Conservation (phyloP, 2,329 filamentous ascomycete genomes). For the Clarireedia sp. region DNA sequence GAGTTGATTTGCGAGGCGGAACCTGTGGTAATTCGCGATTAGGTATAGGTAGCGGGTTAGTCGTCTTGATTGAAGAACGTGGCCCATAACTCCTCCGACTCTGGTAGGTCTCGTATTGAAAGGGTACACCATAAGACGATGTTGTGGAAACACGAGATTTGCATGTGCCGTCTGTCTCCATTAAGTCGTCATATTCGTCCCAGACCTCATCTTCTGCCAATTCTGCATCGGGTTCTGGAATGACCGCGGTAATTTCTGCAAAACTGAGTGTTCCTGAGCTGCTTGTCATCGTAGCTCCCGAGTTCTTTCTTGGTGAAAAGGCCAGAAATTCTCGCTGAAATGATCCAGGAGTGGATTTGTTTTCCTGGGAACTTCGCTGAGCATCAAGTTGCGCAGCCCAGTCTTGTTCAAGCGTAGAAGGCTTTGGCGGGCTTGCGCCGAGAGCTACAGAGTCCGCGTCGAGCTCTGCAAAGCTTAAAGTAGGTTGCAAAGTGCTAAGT, state of each 20-base stretch:
- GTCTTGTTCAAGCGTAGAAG: conserved; percentile 18
- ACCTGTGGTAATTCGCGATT: conserved; percentile 7
- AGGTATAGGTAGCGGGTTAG: neutral
- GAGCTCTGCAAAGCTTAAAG: conserved; percentile 24
- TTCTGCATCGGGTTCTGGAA: conserved; percentile 53
- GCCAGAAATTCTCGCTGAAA: conserved; percentile 55
- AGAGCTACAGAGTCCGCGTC: conserved; percentile 40
- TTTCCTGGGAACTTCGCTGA: conserved; percentile 19
- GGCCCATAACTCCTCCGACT: conserved; percentile 1
- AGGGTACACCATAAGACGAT: conserved; percentile 48
- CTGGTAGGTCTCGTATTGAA: conserved; percentile 46
- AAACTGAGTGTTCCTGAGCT: conserved; percentile 55
- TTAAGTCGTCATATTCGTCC: conserved; percentile 88
- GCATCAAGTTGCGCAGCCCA: neutral
- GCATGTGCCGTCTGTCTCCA: conserved; percentile 53
- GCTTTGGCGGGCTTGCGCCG: conserved; percentile 34
- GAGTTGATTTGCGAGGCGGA: conserved; percentile 4
- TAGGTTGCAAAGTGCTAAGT: conserved; percentile 38
- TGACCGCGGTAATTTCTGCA: conserved; percentile 56
- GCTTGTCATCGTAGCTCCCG: conserved; percentile 49
- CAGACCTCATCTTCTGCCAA: conserved; percentile 88
- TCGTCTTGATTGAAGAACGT: no score
- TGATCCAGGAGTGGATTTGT: conserved; percentile 13
- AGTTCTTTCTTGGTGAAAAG: conserved; percentile 60
- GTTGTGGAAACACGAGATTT: conserved; percentile 42